These are phyloP conservation scores for Epichloe gansuensis DNA, from an alignment of 2,329 filamentous ascomycete genomes.

Conservation along the genomic window DNA sequence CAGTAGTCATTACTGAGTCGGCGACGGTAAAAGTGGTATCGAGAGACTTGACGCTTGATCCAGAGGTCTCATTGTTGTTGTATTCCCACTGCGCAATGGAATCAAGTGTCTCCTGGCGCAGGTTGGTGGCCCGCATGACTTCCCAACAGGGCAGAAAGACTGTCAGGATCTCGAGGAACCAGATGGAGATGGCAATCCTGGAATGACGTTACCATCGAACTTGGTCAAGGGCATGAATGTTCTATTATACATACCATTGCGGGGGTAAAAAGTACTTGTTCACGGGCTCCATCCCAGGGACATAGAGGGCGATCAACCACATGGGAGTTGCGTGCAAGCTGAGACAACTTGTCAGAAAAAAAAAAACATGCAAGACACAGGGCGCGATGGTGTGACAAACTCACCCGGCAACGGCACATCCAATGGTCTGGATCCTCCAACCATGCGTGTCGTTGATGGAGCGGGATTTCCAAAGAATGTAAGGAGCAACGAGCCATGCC, in stretches of 20 bases:
- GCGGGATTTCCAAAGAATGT: constrained; percentile 41
- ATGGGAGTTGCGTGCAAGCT: constrained; percentile 51
- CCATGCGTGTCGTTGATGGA: constrained; percentile 50
- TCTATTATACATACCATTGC: constrained; percentile 38
- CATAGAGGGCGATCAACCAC: constrained; percentile 45
- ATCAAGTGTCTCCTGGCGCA: constrained; percentile 30
- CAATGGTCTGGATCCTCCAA: constrained; percentile 50
- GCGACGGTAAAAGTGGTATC: constrained; percentile 12
- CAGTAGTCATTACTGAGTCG: constrained; percentile 15
- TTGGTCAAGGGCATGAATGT: constrained; percentile 30
- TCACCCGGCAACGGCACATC: constrained; percentile 30
- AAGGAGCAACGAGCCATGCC: constrained; percentile 36
- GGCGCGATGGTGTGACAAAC: constrained; percentile 6
- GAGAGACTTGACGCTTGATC: constrained; percentile 9
- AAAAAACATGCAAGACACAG: background rate
- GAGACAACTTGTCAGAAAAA: background rate
- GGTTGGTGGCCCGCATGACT: constrained; percentile 29
- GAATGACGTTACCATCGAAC: background rate
- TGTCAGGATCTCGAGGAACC: constrained; percentile 46
- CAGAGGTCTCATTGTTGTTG: constrained; percentile 17
- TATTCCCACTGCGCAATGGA: constrained; percentile 31
- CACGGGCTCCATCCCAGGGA: constrained; percentile 26
- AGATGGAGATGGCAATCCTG: constrained; percentile 38
- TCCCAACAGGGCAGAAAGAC: constrained; percentile 50
- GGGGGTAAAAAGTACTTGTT: constrained; percentile 36